Base-by-base conservation (phyloP, 768 basidiomycete genomes). In the Panellus pusillus region DNA sequence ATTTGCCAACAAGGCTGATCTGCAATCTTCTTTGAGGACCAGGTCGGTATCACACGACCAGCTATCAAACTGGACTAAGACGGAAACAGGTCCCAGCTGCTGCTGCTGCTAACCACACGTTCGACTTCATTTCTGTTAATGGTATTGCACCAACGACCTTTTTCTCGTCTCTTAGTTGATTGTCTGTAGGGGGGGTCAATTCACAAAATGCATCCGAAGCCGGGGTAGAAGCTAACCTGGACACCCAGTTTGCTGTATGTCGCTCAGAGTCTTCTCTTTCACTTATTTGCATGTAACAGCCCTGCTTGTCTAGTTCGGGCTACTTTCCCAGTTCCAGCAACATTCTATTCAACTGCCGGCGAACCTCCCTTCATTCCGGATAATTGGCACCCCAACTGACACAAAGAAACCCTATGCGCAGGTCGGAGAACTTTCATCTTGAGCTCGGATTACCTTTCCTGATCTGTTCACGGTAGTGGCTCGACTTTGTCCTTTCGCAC, bases 351-450 rank as follows among this genome's bases (percentile, higher is more conserved):
- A 7, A 59, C 58, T 11, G 29, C 39, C 13, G 75, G 76, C 73
- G 24, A 76, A 79, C 0, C 67, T 72, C 3, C 76, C 79, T 80
- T 70, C 73, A 76, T 54, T 28, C 71, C 68, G 36, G 82, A 75
- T 63, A n/a, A 57, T 45, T 35, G 60, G 56, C 44, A 69, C 63
- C 42, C 70, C 61, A 31, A 69, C 64, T 24, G 76, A 74, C 63
- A 79, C 69, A 54, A 80, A 74, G 65, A 78, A 76, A 68, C 80
- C 71, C n/a, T 65, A 65, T 45, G 58, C 58, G 20, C 59, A 65
- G 13, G 60, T 59, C 28, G 36, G 58, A 50, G 44, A 17, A 4
- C 15, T 28, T 7, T 19, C 15, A 12, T 1, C 15, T 6, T 14
- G 2, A 43, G 15, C n/a, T 24, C 24, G 11, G 31, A 47, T 20